Evolutionary conservation across 1,284 basidiomycete species (phyloP).

Genomic region (Puccinia coronata): DNA sequence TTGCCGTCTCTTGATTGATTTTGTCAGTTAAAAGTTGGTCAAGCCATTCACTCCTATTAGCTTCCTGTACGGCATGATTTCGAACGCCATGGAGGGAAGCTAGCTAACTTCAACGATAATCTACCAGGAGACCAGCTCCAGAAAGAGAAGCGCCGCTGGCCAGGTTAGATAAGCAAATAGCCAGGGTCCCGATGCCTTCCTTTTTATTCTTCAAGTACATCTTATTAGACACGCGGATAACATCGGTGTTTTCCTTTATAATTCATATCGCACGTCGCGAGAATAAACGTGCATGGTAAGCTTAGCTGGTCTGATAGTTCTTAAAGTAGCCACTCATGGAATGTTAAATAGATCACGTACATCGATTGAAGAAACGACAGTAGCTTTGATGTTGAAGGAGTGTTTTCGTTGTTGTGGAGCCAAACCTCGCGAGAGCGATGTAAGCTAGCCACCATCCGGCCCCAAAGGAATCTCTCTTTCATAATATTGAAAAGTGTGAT

Average conservation of each 20-base stretch:
- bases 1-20: conserved; percentile 40
- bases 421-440: conserved; percentile 32
- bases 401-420: conserved; percentile 7
- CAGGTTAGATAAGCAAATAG: conserved; percentile 41
- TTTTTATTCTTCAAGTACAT: background rate
- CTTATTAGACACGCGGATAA: conserved; percentile 18
- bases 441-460: conserved; percentile 14
- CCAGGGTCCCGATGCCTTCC: conserved; percentile 36
- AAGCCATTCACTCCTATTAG: conserved; percentile 23
- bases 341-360: background rate
- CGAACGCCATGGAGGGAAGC: conserved; percentile 16
- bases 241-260: conserved; percentile 26
- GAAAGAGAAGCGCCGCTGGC: conserved; percentile 37
- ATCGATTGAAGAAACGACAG: conserved; percentile 42
- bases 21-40: conserved; percentile 39
- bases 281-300: background rate
- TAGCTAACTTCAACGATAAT: conserved; percentile 32
- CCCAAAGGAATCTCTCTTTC: conserved; percentile 36
- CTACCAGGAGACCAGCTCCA: conserved; percentile 34
- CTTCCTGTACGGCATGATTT: conserved; percentile 38
- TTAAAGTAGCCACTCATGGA: background rate
- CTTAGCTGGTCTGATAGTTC: background rate
- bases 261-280: background rate
- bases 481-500: conserved; percentile 40
- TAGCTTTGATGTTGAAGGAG: conserved; percentile 27